Base-by-base conservation (phyloP, 2,329 filamentous ascomycete species). In the Penicillium sp. region DNA sequence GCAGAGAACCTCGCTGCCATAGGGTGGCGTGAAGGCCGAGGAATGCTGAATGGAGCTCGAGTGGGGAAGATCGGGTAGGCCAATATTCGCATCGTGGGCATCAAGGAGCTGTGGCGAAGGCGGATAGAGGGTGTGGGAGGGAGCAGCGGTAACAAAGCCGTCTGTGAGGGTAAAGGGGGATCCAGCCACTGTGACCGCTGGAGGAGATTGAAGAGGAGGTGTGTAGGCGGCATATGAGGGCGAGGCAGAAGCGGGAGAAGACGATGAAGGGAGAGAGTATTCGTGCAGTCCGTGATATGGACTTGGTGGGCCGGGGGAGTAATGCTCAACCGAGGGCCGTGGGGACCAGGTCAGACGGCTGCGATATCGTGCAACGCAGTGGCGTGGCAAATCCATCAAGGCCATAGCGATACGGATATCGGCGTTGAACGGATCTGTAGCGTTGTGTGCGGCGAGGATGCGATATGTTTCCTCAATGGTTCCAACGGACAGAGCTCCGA, bases 381-480 rank as follows among this genome's bases (percentile, higher is more conserved):
- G 84, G 58, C 90, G 87, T 19, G 90, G 89, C 63, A 88, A 88
- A 68, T 90, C 87, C 87, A 92, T 90, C 46, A 93, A 81, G 5
- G 82, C 80, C 62, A 91, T 76, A 11, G 88, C 86, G 33, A 87
- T 85, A 70, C 87, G 85, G 45, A 84, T 77, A 28, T 86, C 84
- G 16, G 82, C 82, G 58, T 86, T 84, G 60, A 83, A 80, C 22
- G 81, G 81, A 63, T 84, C 82, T 4, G 84, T 83, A 25, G 87
- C 79, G 68, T 85, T 92, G 79, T 91, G 85, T 25, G 87, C 85
- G 65, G 89, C 83, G 30, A 96, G 85, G 38, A 91, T 87, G 52
- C 87, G 85, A 49, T 92, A 88, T 70, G 97, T 97, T 73, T 95
- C 89, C 75, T 97, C 92, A 35, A 98, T 87, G 0, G 93, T 92